Evolutionary conservation across 1,284 basidiomycete species (phyloP).

Genomic region (Clitocybe nebularis): DNA sequence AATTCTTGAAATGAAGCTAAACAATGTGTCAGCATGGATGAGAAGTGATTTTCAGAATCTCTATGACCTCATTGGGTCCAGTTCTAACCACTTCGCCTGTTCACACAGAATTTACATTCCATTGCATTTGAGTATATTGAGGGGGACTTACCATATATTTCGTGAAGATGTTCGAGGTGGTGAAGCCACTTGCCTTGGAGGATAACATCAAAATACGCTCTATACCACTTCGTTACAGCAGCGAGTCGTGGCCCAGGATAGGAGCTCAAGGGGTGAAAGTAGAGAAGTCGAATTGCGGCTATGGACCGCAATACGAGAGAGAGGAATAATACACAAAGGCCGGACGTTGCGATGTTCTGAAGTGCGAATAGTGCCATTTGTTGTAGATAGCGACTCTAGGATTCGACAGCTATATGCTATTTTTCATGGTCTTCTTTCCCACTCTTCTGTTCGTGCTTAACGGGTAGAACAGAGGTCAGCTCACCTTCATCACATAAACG

Average conservation of each 20-base stretch:
- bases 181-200: constrained; percentile 1
- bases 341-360: too few species aligned
- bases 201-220: not conserved
- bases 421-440: too few species aligned
- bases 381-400: too few species aligned
- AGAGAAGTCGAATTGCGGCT: not conserved
- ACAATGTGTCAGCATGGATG: not conserved
- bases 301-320: not conserved
- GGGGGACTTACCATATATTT: not conserved
- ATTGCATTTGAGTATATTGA: too few species aligned
- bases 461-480: too few species aligned
- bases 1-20: not conserved
- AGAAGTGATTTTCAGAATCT: not conserved
- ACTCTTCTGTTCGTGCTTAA: too few species aligned
- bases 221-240: not conserved
- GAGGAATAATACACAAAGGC: too few species aligned
- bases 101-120: too few species aligned
- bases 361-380: too few species aligned
- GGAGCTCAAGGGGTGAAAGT: not conserved
- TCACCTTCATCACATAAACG: too few species aligned
- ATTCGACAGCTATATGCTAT: too few species aligned
- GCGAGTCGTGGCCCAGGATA: not conserved
- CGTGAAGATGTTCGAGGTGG: not conserved
- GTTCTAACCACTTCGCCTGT: not conserved
- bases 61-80: not conserved